A percentile compares a stretch with the other conserved stretches of the same genome.
phyloP scores from a whole-genome alignment of 805 yeast genomes.

The Starmera dryadoides region DNA sequence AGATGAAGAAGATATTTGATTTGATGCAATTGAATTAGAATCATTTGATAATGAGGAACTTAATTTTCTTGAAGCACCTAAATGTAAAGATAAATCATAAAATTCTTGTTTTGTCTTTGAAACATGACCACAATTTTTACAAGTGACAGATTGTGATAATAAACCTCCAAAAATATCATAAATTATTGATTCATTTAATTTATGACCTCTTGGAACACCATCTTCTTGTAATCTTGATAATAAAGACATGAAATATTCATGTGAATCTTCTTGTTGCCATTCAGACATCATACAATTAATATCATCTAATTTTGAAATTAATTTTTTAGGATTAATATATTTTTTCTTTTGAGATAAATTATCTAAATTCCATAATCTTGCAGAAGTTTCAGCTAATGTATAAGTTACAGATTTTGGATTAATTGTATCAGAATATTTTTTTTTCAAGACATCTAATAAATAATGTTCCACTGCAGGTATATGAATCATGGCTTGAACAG shows the following conservation, averaged over 20 bases:
- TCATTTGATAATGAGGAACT: constrained; percentile 3
- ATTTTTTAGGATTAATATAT: constrained; percentile 67
- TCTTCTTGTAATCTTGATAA: constrained; percentile 88
- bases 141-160: constrained; percentile 75
- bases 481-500: constrained; percentile 85
- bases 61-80: constrained; percentile 26
- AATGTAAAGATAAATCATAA: constrained; percentile 82
- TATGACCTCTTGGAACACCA: constrained; percentile 83
- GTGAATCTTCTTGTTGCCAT: constrained; percentile 98
- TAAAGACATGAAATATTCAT: constrained; percentile 92
- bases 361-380: constrained; percentile 61
- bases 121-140: constrained; percentile 74
- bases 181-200: constrained; percentile 71
- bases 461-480: constrained; percentile 89
- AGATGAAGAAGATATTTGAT: not conserved
- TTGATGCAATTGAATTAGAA: not conserved
- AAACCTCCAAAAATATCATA: constrained; percentile 95
- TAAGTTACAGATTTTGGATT: constrained; percentile 54
- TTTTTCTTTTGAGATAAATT: constrained; percentile 28
- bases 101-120: constrained; percentile 89
- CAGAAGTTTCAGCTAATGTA: constrained; percentile 59
- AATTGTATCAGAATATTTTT: constrained; percentile 40
- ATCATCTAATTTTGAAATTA: constrained; percentile 66
- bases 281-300: constrained; percentile 94
- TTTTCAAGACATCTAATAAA: constrained; percentile 53